These are phyloP conservation scores for Epicoccum sorghinum DNA, from an alignment of 2,329 filamentous ascomycete genomes.

Conservation along the genomic window DNA sequence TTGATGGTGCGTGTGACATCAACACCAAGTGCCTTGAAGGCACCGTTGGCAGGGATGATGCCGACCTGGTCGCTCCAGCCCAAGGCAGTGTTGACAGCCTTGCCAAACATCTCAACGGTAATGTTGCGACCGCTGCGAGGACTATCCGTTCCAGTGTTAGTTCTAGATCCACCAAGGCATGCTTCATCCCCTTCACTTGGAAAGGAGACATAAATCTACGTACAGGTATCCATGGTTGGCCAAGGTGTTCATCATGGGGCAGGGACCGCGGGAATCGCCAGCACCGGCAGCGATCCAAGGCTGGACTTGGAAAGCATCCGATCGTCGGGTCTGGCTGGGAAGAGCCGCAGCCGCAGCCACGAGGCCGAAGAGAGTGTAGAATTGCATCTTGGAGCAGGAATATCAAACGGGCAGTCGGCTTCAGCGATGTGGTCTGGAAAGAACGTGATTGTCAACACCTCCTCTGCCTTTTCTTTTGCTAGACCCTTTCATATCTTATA, in stretches of 20 bases:
- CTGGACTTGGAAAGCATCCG: neutral
- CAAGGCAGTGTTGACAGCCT: neutral
- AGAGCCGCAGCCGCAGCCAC: neutral
- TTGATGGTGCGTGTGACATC: neutral
- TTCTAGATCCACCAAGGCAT: neutral
- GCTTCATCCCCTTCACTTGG: neutral
- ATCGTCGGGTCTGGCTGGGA: neutral
- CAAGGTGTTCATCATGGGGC: conserved; percentile 6
- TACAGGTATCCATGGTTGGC: conserved; percentile 11
- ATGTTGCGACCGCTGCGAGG: neutral
- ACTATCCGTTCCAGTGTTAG: neutral
- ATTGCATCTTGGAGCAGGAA: neutral
- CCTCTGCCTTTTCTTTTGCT: neutral
- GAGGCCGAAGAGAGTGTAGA: neutral
- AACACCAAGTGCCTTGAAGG: neutral
- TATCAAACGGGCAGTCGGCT: neutral
- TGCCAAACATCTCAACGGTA: neutral
- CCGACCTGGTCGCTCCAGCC: neutral
- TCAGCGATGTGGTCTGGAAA: neutral
- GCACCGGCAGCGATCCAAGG: neutral
- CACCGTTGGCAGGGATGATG: neutral
- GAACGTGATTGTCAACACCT: neutral
- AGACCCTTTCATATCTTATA: neutral
- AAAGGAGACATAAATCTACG: neutral
- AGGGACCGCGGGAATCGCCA: conserved; percentile 2